Evolutionary conservation across 2,329 filamentous ascomycete genomes (phyloP).

Genomic region (Volutella citrinella): DNA sequence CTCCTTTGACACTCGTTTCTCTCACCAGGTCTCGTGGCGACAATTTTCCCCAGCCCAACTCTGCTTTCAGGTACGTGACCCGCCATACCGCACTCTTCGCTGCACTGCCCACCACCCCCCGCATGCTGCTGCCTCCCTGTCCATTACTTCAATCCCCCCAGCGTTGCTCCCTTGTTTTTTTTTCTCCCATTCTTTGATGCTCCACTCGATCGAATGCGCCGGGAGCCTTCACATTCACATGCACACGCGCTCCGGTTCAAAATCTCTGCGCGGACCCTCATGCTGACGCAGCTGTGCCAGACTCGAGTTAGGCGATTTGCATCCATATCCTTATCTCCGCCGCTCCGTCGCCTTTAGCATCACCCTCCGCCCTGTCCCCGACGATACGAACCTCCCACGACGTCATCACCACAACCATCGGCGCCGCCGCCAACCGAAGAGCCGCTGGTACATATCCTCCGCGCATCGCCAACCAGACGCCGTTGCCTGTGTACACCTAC

Average conservation of each 20-base stretch:
- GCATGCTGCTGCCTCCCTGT: slow-evolving; percentile 5
- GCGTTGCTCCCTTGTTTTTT: slow-evolving; percentile 16
- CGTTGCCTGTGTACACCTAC: slow-evolving; percentile 32
- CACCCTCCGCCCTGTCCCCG: slow-evolving; percentile 20
- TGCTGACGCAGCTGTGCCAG: slow-evolving; percentile 21
- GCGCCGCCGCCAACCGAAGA: too few relatives aligned
- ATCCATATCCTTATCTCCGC: slow-evolving; percentile 21
- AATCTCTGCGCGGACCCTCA: too few relatives aligned
- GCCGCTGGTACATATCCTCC: too few relatives aligned
- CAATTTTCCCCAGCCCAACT: slow-evolving; percentile 13
- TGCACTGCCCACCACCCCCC: slow-evolving; percentile 5
- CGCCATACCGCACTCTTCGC: slow-evolving; percentile 2
- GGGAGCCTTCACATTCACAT: slow-evolving; percentile 14
- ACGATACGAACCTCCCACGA: slow-evolving; percentile 23
- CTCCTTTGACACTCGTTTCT: slow-evolving; percentile 21
- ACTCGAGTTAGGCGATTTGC: slow-evolving; percentile 18
- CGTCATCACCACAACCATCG: slow-evolving; percentile 27
- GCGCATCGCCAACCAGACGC: slow-evolving; percentile 19
- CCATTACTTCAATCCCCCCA: slow-evolving; percentile 11
- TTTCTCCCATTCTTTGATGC: slow-evolving; percentile 2
- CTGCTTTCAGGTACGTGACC: slow-evolving; percentile 15
- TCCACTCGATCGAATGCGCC: slow-evolving; percentile 19
- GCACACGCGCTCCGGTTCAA: too few relatives aligned
- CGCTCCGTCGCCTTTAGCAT: slow-evolving; percentile 16
- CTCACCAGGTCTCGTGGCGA: slow-evolving; percentile 21